phyloP scores from a whole-genome alignment of 2,329 filamentous ascomycete species.

The Elsinoe batatas region DNA sequence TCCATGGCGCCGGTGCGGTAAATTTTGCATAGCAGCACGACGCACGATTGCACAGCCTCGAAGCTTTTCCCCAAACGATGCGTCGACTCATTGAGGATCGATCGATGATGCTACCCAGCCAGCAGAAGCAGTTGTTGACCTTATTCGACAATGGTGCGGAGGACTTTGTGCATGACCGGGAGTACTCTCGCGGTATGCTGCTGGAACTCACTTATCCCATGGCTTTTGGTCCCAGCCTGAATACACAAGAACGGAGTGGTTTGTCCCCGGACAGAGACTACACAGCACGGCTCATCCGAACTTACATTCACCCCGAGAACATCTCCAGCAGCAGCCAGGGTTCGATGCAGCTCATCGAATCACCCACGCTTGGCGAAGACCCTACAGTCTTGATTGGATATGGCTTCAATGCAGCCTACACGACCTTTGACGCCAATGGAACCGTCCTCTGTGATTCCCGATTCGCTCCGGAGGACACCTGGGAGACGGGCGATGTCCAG shows the following conservation, averaged over 20 bases:
- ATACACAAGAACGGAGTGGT: neutral
- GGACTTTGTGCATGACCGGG: conserved; percentile 24
- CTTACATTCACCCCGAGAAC: conserved; percentile 21
- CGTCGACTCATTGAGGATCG: conserved; percentile 13
- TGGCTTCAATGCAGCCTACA: conserved; percentile 22
- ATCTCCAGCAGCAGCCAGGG: conserved; percentile 22
- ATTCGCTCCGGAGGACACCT: conserved; percentile 20
- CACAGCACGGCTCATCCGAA: conserved; percentile 23
- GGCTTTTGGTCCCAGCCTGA: neutral
- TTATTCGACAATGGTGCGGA: conserved; percentile 42
- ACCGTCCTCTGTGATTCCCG: conserved; percentile 21
- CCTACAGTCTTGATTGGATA: conserved; percentile 21
- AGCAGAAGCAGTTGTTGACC: conserved; percentile 19
- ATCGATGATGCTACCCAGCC: conserved; percentile 8
- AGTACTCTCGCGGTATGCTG: conserved; percentile 24
- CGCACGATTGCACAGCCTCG: conserved; percentile 35
- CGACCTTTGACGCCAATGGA: conserved; percentile 20
- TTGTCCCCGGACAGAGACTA: conserved; percentile 13
- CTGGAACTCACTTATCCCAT: conserved; percentile 26
- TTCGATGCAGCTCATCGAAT: conserved; percentile 19
- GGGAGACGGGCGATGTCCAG: conserved; percentile 23
- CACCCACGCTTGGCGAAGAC: conserved; percentile 7
- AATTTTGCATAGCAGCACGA: conserved; percentile 43
- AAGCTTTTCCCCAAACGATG: conserved; percentile 31
- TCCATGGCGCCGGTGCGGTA: conserved; percentile 20